phyloP scores from a whole-genome alignment of 148 eudicot species.

The Talinum fruticosum region DNA sequence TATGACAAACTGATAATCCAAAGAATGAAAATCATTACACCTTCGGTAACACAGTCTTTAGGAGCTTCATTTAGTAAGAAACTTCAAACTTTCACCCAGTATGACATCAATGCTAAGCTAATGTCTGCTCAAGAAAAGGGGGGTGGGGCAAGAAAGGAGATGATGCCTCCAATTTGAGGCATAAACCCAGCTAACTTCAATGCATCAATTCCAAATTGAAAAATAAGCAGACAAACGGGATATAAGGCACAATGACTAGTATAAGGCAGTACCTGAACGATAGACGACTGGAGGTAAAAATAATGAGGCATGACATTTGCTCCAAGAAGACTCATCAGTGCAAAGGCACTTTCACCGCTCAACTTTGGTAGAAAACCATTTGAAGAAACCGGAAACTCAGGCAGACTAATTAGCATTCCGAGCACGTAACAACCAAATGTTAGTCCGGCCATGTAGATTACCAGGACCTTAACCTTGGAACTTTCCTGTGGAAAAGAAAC shows the following conservation, averaged over 20 bases:
- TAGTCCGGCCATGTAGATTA: conserved; percentile 48
- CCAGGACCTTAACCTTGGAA: conserved; percentile 50
- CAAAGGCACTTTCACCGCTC: conserved; percentile 80
- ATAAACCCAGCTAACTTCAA: not conserved
- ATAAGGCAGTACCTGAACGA: conserved; percentile 63
- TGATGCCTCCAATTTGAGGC: not conserved
- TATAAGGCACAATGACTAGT: not conserved
- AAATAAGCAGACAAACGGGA: conserved; percentile 18
- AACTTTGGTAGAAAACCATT: conserved; percentile 56
- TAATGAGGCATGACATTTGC: conserved; percentile 91
- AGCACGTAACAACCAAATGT: conserved; percentile 46
- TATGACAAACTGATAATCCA: not conserved
- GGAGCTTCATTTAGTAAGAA: not conserved
- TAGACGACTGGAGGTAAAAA: conserved; percentile 88
- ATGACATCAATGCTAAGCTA: not conserved
- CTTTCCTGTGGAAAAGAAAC: conserved; percentile 46
- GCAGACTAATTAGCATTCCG: conserved; percentile 65
- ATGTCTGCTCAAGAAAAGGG: not conserved
- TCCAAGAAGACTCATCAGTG: conserved; percentile 93
- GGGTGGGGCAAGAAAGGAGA: too few relatives aligned
- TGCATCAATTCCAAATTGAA: not conserved
- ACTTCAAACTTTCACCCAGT: not conserved
- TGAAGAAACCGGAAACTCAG: conserved; percentile 52
- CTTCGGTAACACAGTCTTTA: not conserved
- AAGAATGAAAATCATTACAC: not conserved